phyloP scores from a whole-genome alignment of 2,329 filamentous ascomycete genomes.

The Botryosphaeria agaves region DNA sequence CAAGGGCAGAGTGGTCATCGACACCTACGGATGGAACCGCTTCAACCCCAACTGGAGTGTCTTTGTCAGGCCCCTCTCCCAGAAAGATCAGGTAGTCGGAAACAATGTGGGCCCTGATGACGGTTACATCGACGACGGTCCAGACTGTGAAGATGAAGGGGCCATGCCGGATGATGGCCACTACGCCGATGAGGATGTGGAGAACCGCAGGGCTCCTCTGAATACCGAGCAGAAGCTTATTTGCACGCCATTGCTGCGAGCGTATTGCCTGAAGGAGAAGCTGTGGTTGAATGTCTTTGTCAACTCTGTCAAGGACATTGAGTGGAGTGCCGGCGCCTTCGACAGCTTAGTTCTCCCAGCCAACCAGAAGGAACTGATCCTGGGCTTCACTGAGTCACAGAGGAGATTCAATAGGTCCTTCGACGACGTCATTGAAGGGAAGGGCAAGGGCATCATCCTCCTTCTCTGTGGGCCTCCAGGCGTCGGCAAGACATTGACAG shows the following conservation, averaged over 20 bases:
- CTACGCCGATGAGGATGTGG: constrained; percentile 11
- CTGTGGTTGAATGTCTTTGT: constrained; percentile 23
- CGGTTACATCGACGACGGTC: constrained; percentile 6
- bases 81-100: constrained; percentile 3
- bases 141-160: constrained; percentile 7
- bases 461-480: constrained; percentile 33
- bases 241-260: constrained; percentile 13
- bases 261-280: constrained; percentile 24
- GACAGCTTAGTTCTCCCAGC: constrained; percentile 29
- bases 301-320: constrained; percentile 22
- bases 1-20: constrained; percentile 34
- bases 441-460: constrained; percentile 34
- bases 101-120: constrained; percentile 1
- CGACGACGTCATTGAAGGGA: constrained; percentile 34
- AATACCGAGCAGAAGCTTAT: constrained; percentile 16
- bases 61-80: constrained; percentile 18
- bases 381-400: constrained; percentile 28
- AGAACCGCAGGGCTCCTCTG: constrained; percentile 7
- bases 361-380: constrained; percentile 29
- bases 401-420: constrained; percentile 20
- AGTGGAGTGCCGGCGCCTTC: constrained; percentile 28
- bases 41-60: constrained; percentile 26
- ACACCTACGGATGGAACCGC: constrained; percentile 29
- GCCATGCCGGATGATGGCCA: constrained; percentile 18
- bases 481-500: constrained; percentile 36